These are phyloP conservation scores for Boletus eberwhitei DNA, from an alignment of 768 basidiomycete genomes.

Conservation along the genomic window DNA sequence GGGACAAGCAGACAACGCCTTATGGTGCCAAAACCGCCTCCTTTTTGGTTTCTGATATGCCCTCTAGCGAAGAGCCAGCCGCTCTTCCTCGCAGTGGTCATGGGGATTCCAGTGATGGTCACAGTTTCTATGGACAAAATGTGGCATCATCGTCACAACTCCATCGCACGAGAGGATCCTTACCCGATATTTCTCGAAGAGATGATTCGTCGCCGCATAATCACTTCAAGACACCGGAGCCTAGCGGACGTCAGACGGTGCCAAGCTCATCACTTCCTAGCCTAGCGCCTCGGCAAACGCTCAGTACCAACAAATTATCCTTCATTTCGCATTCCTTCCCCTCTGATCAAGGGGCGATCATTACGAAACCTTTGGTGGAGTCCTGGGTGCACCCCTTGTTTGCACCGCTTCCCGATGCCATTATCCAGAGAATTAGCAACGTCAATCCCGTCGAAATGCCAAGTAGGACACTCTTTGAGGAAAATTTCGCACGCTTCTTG, in stretches of 20 bases:
- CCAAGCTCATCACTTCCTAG: conserved; percentile 21
- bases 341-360: conserved; percentile 36
- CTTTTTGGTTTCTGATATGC: conserved; percentile 43
- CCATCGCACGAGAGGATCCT: conserved; percentile 24
- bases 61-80: conserved; percentile 31
- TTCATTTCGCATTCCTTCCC: conserved; percentile 45
- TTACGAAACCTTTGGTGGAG: conserved; percentile 44
- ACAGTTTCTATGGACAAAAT: conserved; percentile 49
- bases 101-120: conserved; percentile 31
- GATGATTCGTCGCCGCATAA: conserved; percentile 14
- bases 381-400: conserved; percentile 61
- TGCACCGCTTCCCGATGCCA: conserved; percentile 54
- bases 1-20: conserved; percentile 37
- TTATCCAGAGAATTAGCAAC: conserved; percentile 52
- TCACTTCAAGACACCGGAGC: conserved; percentile 24
- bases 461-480: conserved; percentile 49
- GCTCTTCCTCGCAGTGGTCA: conserved; percentile 14
- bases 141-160: conserved; percentile 36
- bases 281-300: conserved; percentile 23
- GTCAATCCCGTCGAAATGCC: conserved; percentile 62
- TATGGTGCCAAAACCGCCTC: conserved; percentile 48
- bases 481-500: conserved; percentile 46
- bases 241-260: conserved; percentile 16
- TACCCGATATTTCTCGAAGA: conserved; percentile 18
- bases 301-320: conserved; percentile 31